Percentiles rank a stretch among this genome's conserved stretches.
Evolutionary conservation across 1,284 basidiomycete species (phyloP).

Genomic region (Puccinia brachypodii): DNA sequence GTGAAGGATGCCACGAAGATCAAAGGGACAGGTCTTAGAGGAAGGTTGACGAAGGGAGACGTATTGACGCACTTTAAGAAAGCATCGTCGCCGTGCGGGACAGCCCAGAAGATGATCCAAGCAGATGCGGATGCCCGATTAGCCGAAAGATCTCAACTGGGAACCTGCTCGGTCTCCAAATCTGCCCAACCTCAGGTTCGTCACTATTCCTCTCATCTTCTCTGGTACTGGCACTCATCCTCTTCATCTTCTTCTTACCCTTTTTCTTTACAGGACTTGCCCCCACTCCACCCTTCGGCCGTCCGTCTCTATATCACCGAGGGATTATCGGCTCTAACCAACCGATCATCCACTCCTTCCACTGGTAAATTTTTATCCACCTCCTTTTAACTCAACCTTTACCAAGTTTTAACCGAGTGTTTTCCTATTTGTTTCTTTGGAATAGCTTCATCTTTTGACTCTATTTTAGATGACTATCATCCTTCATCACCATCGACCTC

Average conservation of each 20-base stretch:
- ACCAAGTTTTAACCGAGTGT: neutral
- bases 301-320: constrained; percentile 34
- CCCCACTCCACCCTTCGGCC: constrained; percentile 18
- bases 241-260: neutral
- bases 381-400: neutral
- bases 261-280: neutral
- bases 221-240: neutral
- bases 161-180: constrained; percentile 5
- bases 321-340: constrained; percentile 17
- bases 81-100: constrained; percentile 51
- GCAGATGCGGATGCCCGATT: constrained; percentile 25
- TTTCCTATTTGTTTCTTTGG: neutral
- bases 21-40: constrained; percentile 58
- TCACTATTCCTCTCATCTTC: neutral
- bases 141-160: constrained; percentile 31
- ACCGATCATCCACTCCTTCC: neutral
- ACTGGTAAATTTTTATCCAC: neutral
- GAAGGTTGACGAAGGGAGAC: constrained; percentile 60
- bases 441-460: constrained; percentile 17
- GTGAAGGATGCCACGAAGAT: constrained; percentile 56
- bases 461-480: constrained; percentile 32
- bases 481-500: no score
- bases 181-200: neutral
- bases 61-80: constrained; percentile 58
- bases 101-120: constrained; percentile 45